phyloP scores from a whole-genome alignment of 768 basidiomycete genomes.

The Russula earlei region DNA sequence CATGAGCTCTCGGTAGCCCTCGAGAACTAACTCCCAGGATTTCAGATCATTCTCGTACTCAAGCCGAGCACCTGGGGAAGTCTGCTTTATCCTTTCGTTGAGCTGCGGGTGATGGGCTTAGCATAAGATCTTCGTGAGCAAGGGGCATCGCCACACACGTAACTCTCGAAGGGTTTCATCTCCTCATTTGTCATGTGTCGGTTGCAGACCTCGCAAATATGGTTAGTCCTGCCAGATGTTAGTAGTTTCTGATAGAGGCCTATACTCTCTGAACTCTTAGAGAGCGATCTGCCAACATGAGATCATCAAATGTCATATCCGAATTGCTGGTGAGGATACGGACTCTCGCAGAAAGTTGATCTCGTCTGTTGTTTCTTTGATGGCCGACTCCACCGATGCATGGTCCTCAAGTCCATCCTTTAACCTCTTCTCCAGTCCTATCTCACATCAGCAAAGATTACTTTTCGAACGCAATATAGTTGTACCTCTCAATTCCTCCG shows the following conservation, averaged over 20 bases:
- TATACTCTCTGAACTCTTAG: conserved; percentile 29
- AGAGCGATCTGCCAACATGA: conserved; percentile 22
- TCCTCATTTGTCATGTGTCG: conserved; percentile 52
- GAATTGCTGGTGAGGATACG: conserved; percentile 12
- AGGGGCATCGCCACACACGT: conserved; percentile 21
- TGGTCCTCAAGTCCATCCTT: conserved; percentile 33
- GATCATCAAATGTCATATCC: conserved; percentile 2
- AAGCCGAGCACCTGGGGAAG: conserved; percentile 38
- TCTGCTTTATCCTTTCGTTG: conserved; percentile 49
- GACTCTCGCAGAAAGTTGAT: conserved; percentile 39
- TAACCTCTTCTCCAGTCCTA: conserved; percentile 44
- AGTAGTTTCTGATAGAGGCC: conserved; percentile 48
- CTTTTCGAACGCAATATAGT: conserved; percentile 1
- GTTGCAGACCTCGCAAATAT: conserved; percentile 69
- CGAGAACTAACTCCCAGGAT: conserved; percentile 53
- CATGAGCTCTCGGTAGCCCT: conserved; percentile 46
- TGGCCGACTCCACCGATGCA: conserved; percentile 37
- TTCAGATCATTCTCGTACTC: conserved; percentile 38
- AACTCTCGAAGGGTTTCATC: conserved; percentile 54
- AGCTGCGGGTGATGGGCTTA: conserved; percentile 36
- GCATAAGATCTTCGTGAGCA: neutral
- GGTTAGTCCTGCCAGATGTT: conserved; percentile 47
- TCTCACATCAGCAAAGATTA: neutral
- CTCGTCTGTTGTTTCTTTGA: conserved; percentile 38
- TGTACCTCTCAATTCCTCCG: conserved; percentile 54